phyloP scores from a whole-genome alignment of 768 basidiomycete genomes.

The Pluteus cervinus region DNA sequence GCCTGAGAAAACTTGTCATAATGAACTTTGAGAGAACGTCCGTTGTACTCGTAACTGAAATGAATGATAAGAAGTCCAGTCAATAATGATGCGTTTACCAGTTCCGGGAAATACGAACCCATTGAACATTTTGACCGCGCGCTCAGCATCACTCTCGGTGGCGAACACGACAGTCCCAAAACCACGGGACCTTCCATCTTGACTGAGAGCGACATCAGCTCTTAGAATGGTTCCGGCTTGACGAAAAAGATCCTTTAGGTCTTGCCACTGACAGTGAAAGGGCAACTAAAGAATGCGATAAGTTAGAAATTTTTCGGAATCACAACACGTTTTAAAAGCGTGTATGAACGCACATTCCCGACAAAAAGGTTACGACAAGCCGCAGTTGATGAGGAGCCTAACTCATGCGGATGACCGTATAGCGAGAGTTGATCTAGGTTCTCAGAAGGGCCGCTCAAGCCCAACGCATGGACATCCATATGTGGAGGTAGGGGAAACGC shows the following conservation, averaged over 20 bases:
- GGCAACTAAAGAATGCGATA: constrained; percentile 51
- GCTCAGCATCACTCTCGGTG: constrained; percentile 76
- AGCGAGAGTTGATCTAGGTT: constrained; percentile 20
- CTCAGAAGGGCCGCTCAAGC: constrained; percentile 8
- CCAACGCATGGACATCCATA: constrained; percentile 7
- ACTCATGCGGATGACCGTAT: constrained; percentile 10
- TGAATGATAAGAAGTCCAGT: constrained; percentile 4
- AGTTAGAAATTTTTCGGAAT: neutral
- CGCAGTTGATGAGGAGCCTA: constrained; percentile 15
- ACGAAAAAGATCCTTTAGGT: constrained; percentile 93
- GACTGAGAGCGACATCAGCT: constrained; percentile 85
- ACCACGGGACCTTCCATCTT: constrained; percentile 84
- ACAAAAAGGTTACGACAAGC: constrained; percentile 69
- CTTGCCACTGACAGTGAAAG: constrained; percentile 96
- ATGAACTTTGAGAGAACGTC: constrained; percentile 83
- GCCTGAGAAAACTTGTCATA: constrained; percentile 73
- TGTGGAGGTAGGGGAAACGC: constrained; percentile 7
- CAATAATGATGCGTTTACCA: constrained; percentile 6
- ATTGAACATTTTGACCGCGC: constrained; percentile 84
- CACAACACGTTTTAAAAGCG: constrained; percentile 10
- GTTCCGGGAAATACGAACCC: constrained; percentile 44
- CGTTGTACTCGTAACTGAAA: constrained; percentile 80
- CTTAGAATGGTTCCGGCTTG: constrained; percentile 86
- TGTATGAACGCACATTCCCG: constrained; percentile 64
- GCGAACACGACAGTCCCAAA: constrained; percentile 91